Evolutionary conservation across 2,329 filamentous ascomycete genomes (phyloP).

Genomic region (Stachybotrys elegans): DNA sequence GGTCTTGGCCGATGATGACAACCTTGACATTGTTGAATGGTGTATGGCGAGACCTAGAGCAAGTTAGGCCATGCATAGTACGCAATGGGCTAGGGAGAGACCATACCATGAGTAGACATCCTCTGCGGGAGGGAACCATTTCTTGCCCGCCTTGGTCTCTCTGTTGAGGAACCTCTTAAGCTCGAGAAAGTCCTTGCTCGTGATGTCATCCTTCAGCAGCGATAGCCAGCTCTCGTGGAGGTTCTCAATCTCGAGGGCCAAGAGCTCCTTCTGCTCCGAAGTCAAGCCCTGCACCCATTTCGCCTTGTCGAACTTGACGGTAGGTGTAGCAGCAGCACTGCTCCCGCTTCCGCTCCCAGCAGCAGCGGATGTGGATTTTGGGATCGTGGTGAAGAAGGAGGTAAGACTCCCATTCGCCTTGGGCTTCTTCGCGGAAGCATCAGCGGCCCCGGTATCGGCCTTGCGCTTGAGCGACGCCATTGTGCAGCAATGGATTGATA

Average conservation of each 20-base stretch:
- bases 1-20: constrained; percentile 93
- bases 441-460: constrained; percentile 40
- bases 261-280: constrained; percentile 73
- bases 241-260: constrained; percentile 88
- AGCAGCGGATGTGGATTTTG: constrained; percentile 42
- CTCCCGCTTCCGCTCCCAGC: constrained; percentile 19
- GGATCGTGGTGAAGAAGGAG: constrained; percentile 72
- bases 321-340: constrained; percentile 21
- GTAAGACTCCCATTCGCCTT: constrained; percentile 76
- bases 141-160: constrained; percentile 68
- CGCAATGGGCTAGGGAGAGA: constrained; percentile 2
- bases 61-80: not conserved
- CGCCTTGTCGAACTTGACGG: constrained; percentile 73
- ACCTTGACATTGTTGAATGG: constrained; percentile 84
- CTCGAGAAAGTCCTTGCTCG: constrained; percentile 73
- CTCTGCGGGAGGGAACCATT: constrained; percentile 79
- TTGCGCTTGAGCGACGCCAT: constrained; percentile 65
- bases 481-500: constrained; percentile 11
- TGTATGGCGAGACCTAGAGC: constrained; percentile 82
- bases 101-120: constrained; percentile 92
- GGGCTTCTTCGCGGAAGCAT: constrained; percentile 60
- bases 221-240: constrained; percentile 88
- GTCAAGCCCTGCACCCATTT: constrained; percentile 82
- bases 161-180: constrained; percentile 82
- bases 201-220: constrained; percentile 80